Evolutionary conservation across 192 early-diverging fungal genomes (phyloP).

Genomic region (Kickxella alabastrina): DNA sequence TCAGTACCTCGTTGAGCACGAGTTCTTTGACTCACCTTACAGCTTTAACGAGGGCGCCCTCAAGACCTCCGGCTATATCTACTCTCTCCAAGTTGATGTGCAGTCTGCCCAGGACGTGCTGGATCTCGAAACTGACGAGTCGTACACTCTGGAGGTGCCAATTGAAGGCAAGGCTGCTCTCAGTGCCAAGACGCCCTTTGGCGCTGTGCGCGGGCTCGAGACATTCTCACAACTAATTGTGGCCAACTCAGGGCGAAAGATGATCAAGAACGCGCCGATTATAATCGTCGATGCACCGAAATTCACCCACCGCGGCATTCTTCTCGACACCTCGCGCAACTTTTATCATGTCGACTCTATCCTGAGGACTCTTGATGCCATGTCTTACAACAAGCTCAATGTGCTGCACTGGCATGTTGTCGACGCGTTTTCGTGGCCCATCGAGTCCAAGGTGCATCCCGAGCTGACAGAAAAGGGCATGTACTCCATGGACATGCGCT

Average conservation of each 20-base stretch:
- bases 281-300: constrained; percentile 59
- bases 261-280: constrained; percentile 57
- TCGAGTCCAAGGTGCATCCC: constrained; percentile 62
- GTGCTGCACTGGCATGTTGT: constrained; percentile 77
- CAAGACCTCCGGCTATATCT: constrained; percentile 36
- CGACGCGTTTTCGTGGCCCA: constrained; percentile 68
- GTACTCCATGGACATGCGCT: constrained; percentile 63
- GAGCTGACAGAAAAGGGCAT: constrained; percentile 60
- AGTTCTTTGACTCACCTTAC: constrained; percentile 54
- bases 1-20: constrained; percentile 53
- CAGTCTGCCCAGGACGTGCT: constrained; percentile 50
- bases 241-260: constrained; percentile 46
- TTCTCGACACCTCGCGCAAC: constrained; percentile 70
- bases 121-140: constrained; percentile 62
- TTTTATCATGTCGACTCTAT: constrained; percentile 62
- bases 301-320: constrained; percentile 64
- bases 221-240: constrained; percentile 74
- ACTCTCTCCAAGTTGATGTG: constrained; percentile 47
- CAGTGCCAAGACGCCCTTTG: constrained; percentile 58
- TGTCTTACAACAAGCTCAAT: constrained; percentile 71
- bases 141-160: constrained; percentile 63
- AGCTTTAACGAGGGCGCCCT: constrained; percentile 43
- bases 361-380: constrained; percentile 60
- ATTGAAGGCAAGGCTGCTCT: constrained; percentile 53
- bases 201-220: constrained; percentile 68